phyloP scores from a whole-genome alignment of 148 eudicot genomes.

The Rhododendron henanense region DNA sequence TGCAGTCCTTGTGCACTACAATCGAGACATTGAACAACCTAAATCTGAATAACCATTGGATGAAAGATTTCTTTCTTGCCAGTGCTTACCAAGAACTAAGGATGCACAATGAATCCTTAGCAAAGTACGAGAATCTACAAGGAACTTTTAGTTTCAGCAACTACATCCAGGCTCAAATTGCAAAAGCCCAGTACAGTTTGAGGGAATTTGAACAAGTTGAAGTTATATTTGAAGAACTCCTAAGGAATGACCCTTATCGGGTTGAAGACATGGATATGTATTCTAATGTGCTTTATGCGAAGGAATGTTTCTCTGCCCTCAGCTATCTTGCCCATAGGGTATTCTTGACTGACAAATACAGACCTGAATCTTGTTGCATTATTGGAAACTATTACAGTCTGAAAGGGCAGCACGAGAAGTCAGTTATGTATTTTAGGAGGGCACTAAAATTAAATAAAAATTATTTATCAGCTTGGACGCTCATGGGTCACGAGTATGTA shows the following conservation, averaged over 20 bases:
- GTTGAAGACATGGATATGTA: conserved; percentile 98
- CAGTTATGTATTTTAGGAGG: conserved; percentile 82
- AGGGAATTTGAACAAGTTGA: conserved; percentile 92
- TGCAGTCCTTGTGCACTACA: conserved; percentile 77
- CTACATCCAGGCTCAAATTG: conserved; percentile 83
- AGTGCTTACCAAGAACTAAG: conserved; percentile 81
- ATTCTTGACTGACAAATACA: conserved; percentile 78
- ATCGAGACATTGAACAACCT: conserved; percentile 68
- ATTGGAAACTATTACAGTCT: conserved; percentile 96
- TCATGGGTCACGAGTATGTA: conserved; percentile 95
- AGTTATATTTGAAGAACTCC: conserved; percentile 82
- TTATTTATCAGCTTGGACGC: conserved; percentile 93
- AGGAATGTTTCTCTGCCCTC: conserved; percentile 83
- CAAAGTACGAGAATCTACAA: conserved; percentile 70
- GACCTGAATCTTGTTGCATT: conserved; percentile 97
- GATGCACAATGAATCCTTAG: conserved; percentile 72
- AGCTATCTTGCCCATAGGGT: conserved; percentile 92
- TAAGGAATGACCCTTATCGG: conserved; percentile 83
- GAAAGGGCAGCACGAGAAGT: conserved; percentile 93
- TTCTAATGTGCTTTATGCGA: conserved; percentile 96
- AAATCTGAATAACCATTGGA: conserved; percentile 80
- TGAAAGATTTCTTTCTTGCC: conserved; percentile 97
- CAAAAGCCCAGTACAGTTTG: conserved; percentile 79
- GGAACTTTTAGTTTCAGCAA: conserved; percentile 71
- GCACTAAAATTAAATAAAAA: conserved; percentile 86